Evolutionary conservation across 2,329 filamentous ascomycete genomes (phyloP), one percentile per base, ranked within the genome.

Genomic region (Zymoseptoria passerinii): DNA sequence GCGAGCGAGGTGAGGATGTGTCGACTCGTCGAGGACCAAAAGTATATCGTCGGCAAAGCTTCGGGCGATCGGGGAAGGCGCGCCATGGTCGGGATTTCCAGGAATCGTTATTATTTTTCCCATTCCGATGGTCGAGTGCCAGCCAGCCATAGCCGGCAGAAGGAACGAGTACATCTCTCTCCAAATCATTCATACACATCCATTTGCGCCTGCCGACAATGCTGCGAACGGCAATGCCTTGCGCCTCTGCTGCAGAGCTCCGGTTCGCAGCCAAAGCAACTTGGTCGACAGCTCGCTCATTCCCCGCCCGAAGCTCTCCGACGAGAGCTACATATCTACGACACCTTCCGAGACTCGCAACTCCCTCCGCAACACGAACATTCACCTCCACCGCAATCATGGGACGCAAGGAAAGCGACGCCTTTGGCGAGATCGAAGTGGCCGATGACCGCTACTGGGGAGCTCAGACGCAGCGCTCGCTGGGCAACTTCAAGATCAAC

Each of bases 401-500:
- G 71, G 65, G 65, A 61, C 50, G 94, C 77, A 90, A 87, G 71
- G 94, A 99, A 79, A 94, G 85, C 77, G 94, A 99, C 81, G 94
- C 94, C 77, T 97, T 97, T 81, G 94, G 94, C 78, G 91, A 95
- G 80, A 84, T 99, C 75, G 85, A 96, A 80, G 92, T 97, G 68
- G 83, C 88, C 49, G 82, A 83, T 65, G 90, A 96, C 84, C 92
- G 88, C 81, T 99, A 99, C 83, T 99, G 94, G 92, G 94, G 94
- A 72, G 92, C 92, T 61, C 92, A 96, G 82, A 96, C 92, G 56
- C 88, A 96, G 83, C 87, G 92, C 67, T 97, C 92, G 55, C 83
- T 97, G 74, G 87, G 89, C 76, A 99, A 99, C 82, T 99, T 99
- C 83, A 88, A 88, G 76, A 97, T 99, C 85, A 97, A 97, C 80